Evolutionary conservation across 345 rosid genomes (phyloP).

Genomic region (Hibiscus trionum): DNA sequence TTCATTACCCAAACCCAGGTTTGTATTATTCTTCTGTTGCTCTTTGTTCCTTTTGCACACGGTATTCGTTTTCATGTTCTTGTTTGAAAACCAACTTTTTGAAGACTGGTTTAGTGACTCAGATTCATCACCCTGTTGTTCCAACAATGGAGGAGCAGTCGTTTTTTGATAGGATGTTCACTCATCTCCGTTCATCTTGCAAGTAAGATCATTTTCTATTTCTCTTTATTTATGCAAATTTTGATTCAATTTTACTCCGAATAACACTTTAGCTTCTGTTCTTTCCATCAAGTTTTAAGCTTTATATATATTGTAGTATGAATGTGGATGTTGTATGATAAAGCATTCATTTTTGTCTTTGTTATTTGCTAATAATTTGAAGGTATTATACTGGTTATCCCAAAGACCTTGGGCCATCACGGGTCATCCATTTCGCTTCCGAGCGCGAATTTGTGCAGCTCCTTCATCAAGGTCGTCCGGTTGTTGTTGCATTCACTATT

Average conservation of each 20-base stretch:
- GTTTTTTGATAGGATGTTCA: conserved; percentile 59
- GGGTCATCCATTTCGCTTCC: conserved; percentile 67
- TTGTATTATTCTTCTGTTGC: neutral
- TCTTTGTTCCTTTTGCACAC: neutral
- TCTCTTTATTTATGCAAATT: neutral
- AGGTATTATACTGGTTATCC: conserved; percentile 94
- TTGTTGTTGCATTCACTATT: conserved; percentile 82
- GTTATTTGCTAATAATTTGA: conserved; percentile 4
- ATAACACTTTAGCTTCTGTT: neutral
- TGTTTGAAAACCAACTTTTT: neutral
- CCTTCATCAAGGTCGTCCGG: conserved; percentile 78
- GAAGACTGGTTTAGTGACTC: neutral
- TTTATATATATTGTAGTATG: neutral
- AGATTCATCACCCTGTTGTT: neutral
- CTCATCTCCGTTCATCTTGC: conserved; percentile 63
- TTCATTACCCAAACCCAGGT: neutral
- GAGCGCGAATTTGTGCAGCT: conserved; percentile 91
- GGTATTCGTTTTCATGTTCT: too few species aligned
- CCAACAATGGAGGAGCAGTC: conserved; percentile 54
- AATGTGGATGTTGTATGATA: neutral
- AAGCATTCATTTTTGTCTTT: neutral
- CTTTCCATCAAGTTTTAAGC: too few species aligned
- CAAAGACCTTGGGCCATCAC: conserved; percentile 78
- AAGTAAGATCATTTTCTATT: conserved; percentile 32
- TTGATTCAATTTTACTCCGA: neutral